Evolutionary conservation across 78 protist genomes (phyloP).

Genomic region (Speleostelium caveatum): DNA sequence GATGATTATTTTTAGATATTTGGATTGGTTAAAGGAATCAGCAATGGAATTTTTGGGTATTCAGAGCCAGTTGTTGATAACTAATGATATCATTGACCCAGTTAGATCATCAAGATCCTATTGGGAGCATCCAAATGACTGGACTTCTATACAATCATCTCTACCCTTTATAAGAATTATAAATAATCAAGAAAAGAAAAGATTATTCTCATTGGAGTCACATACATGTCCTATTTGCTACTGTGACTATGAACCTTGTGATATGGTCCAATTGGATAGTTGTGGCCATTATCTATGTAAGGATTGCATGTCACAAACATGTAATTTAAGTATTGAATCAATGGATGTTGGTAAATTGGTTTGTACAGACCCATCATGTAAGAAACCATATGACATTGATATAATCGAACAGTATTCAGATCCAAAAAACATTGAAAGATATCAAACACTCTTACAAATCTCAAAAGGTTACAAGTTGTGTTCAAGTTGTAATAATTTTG

Average conservation of each 20-base stretch:
- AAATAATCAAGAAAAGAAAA: background rate
- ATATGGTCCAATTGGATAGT: background rate
- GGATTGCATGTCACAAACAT: background rate
- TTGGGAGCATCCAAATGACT: background rate
- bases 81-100: background rate
- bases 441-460: background rate
- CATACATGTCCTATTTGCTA: conserved; percentile 37
- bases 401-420: background rate
- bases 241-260: conserved; percentile 14
- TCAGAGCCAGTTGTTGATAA: background rate
- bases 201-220: background rate
- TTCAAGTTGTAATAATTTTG: conserved; percentile 14
- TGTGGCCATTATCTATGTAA: conserved; percentile 19
- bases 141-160: background rate
- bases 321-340: conserved; percentile 18
- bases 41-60: background rate
- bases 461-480: background rate
- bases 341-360: background rate
- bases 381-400: conserved; percentile 1
- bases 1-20: background rate
- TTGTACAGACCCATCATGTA: conserved; percentile 8
- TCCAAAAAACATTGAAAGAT: background rate
- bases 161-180: background rate
- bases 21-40: background rate
- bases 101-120: background rate